Conservation (phyloP, 257 asterid genomes). For the Ilex aquifolium region DNA sequence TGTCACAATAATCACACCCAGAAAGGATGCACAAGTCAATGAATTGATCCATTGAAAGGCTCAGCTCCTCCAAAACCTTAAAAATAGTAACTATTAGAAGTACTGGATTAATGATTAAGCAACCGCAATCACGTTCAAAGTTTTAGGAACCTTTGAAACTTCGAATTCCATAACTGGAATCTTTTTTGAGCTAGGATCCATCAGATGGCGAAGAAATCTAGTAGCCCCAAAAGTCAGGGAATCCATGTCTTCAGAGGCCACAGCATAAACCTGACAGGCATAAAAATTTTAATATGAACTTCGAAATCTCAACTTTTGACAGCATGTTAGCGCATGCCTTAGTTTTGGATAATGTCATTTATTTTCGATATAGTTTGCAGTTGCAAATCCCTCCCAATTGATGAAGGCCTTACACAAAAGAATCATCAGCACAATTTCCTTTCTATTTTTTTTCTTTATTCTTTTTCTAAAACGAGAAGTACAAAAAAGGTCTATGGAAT, state of each 20-base stretch:
- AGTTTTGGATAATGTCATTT: too few relatives aligned
- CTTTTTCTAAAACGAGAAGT: too few relatives aligned
- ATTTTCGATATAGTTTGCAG: too few relatives aligned
- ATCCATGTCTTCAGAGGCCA: constrained; percentile 99
- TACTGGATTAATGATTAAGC: constrained; percentile 7
- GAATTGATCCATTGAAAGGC: constrained; percentile 95
- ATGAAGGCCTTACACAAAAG: too few relatives aligned
- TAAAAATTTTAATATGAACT: constrained; percentile 13
- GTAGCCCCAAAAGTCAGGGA: constrained; percentile 96
- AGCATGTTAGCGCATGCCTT: too few relatives aligned
- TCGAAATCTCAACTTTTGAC: not conserved
- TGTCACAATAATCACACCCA: constrained; percentile 97
- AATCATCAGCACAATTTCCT: too few relatives aligned
- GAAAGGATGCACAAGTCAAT: constrained; percentile 93
- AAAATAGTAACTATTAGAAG: constrained; percentile 17
- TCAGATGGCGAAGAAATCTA: constrained; percentile 87
- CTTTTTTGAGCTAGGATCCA: constrained; percentile 98
- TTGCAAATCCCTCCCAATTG: too few relatives aligned
- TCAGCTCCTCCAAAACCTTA: constrained; percentile 83
- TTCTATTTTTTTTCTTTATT: too few relatives aligned
- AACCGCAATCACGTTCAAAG: constrained; percentile 1
- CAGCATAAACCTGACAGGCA: constrained; percentile 74
- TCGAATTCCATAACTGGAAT: constrained; percentile 99
- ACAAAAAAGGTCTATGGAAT: too few relatives aligned
- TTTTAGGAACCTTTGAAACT: constrained; percentile 65